These are phyloP conservation scores for Tephrocybe sp. DNA, from an alignment of 768 basidiomycete genomes.

Conservation along the genomic window DNA sequence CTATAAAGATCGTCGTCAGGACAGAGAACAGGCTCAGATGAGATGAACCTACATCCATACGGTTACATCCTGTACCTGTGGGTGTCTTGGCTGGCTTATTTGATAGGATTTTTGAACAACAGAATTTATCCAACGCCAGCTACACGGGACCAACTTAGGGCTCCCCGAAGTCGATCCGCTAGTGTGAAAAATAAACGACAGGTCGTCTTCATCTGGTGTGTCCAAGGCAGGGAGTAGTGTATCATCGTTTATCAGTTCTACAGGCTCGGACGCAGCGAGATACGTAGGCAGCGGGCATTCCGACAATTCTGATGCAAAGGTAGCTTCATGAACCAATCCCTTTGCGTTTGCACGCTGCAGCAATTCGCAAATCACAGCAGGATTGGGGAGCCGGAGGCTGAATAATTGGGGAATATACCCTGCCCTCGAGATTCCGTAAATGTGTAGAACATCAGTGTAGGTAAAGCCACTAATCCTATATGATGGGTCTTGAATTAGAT, in stretches of 20 bases:
- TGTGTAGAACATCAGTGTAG: conserved; percentile 68
- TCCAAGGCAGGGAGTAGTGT: conserved; percentile 34
- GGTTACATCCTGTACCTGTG: conserved; percentile 63
- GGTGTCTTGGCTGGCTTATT: conserved; percentile 39
- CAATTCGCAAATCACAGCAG: conserved; percentile 67
- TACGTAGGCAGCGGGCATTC: conserved; percentile 50
- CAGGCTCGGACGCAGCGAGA: conserved; percentile 32
- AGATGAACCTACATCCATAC: conserved; percentile 56
- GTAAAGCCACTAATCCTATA: conserved; percentile 72
- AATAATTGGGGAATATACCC: conserved; percentile 78
- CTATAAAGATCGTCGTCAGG: conserved; percentile 33
- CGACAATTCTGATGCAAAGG: conserved; percentile 42
- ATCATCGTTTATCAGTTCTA: conserved; percentile 33
- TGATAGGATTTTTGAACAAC: conserved; percentile 57
- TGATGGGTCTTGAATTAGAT: too few relatives aligned
- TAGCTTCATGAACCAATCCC: conserved; percentile 63
- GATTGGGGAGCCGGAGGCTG: conserved; percentile 74
- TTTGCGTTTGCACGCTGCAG: conserved; percentile 58
- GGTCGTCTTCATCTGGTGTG: conserved; percentile 36
- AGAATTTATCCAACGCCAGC: conserved; percentile 61
- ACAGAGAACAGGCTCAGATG: background rate
- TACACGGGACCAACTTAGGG: conserved; percentile 76
- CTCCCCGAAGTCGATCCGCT: conserved; percentile 83
- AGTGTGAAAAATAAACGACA: conserved; percentile 74
- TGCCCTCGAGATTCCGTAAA: conserved; percentile 73